phyloP scores from a whole-genome alignment of 208 protist genomes.

The Acanthamoeba sp. region DNA sequence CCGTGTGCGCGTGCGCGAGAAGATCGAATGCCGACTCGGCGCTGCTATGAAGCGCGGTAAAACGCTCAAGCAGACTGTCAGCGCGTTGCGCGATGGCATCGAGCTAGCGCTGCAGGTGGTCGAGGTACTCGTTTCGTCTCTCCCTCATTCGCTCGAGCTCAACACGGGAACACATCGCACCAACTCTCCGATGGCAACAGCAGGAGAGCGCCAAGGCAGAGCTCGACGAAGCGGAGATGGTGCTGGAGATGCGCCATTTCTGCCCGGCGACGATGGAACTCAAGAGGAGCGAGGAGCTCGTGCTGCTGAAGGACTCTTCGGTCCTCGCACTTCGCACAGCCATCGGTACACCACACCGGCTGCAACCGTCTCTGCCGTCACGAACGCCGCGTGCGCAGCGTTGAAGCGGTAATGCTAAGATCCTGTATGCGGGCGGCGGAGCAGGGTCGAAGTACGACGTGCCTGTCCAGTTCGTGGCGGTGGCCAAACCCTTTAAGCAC shows the following conservation, averaged over 20 bases:
- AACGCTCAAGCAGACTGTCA: conserved; percentile 44
- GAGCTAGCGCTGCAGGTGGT: conserved; percentile 48
- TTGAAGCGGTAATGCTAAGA: background rate
- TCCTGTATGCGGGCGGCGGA: too few species aligned
- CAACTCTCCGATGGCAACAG: background rate
- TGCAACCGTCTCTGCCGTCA: too few species aligned
- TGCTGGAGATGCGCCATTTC: conserved; percentile 47
- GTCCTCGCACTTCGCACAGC: conserved; percentile 41
- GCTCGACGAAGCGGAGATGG: conserved; percentile 38
- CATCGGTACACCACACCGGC: background rate
- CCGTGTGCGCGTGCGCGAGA: conserved; percentile 35
- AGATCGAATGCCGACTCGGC: conserved; percentile 32
- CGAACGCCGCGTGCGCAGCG: background rate
- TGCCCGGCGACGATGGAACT: conserved; percentile 43
- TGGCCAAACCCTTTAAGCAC: conserved; percentile 66
- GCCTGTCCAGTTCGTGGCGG: conserved; percentile 36
- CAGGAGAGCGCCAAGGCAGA: conserved; percentile 7
- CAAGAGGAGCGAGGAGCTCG: conserved; percentile 10
- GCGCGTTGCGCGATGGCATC: conserved; percentile 39
- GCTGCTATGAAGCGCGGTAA: background rate
- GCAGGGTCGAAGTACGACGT: conserved; percentile 32
- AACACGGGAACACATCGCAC: background rate
- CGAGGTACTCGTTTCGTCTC: background rate
- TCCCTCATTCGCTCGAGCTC: too few species aligned
- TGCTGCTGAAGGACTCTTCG: conserved; percentile 26